Base-by-base conservation (phyloP, 768 basidiomycete genomes). In the Dacryopinax spathularia region DNA sequence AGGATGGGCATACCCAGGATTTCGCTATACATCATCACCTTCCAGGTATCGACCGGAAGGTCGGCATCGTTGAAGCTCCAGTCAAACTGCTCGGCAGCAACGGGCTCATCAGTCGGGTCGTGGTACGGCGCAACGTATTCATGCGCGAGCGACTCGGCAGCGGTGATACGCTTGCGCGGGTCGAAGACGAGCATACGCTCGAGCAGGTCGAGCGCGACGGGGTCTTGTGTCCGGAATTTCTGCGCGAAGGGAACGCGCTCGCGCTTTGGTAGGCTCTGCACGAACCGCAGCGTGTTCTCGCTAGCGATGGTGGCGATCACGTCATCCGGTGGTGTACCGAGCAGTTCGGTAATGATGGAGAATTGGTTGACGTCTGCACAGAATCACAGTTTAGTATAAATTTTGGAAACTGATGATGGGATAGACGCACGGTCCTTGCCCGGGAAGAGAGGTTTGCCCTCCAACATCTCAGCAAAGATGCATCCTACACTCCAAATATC, bases 51-150 rank as follows among this genome's bases (percentile, higher is more conserved):
- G 12, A 98, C 89, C 0, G 96, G 96, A 44, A 99, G 80, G 74
- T 99, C 96, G 20, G 96, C 96, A 67, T 99, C 96, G 75, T 99
- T 99, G 83, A 99, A 99, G 70, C 87, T 89, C 96, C 96, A 99
- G 75, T 99, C 96, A 70, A 99, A 99, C 71, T 89, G 87, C 72
- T 97, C 93, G 18, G 80, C 84, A 13, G 96, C 91, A 20, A 87
- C 85, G 9, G 96, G 96, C 73, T 99, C 96, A 72, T 99, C 96
- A 1, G 91, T 92, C 7, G 95, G 93, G 75, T 99, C 96, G 71
- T 99, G 96, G 72, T 99, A 99, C 1, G 95, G 96, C 1, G 90
- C 83, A 22, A 99, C 91, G 75, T 98, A 99, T 69, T 89, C 87
- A 76, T 98, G 93, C 3, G 79, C 82, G 41, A 99, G 82, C n/a